phyloP scores from a whole-genome alignment of 352 stramenopile species.

The Phytophthora chlamydospora region DNA sequence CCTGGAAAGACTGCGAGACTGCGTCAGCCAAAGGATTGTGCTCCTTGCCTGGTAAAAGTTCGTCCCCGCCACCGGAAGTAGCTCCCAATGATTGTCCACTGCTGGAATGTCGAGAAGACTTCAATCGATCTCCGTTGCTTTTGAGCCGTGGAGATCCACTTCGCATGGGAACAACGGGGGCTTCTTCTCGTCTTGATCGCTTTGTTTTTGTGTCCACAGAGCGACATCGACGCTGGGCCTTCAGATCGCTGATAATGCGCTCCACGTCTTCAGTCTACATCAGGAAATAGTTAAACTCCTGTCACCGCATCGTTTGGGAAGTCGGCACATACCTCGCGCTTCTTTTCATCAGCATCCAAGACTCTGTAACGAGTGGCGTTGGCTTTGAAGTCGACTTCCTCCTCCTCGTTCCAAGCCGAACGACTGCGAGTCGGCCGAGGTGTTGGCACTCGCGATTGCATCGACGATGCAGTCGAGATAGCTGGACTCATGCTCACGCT shows the following conservation, averaged over 20 bases:
- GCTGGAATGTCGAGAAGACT: constrained; percentile 3
- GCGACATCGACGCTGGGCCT: constrained; percentile 27
- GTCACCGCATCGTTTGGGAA: not conserved
- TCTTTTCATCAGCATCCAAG: constrained; percentile 45
- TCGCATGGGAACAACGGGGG: constrained; percentile 7
- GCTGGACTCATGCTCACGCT: constrained; percentile 25
- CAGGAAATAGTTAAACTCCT: constrained; percentile 1
- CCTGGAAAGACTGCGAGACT: constrained; percentile 43
- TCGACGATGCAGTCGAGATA: constrained; percentile 8
- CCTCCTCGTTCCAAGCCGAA: constrained; percentile 22
- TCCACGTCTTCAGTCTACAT: constrained; percentile 42
- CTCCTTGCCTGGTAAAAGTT: constrained; percentile 7
- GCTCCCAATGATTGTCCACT: constrained; percentile 10
- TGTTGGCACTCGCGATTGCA: constrained; percentile 20
- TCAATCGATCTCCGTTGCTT: not conserved
- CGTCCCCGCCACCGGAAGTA: constrained; percentile 14
- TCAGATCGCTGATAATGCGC: constrained; percentile 52
- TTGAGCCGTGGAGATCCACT: constrained; percentile 15
- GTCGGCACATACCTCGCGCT: constrained; percentile 32
- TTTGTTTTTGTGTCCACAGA: constrained; percentile 1
- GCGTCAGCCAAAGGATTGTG: not conserved
- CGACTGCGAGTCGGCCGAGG: constrained; percentile 12
- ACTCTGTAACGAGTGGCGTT: constrained; percentile 43
- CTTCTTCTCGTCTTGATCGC: constrained; percentile 13
- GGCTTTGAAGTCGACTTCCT: constrained; percentile 11